phyloP scores from a whole-genome alignment of 73 alveolate genomes.

The Stentor roeselii region DNA sequence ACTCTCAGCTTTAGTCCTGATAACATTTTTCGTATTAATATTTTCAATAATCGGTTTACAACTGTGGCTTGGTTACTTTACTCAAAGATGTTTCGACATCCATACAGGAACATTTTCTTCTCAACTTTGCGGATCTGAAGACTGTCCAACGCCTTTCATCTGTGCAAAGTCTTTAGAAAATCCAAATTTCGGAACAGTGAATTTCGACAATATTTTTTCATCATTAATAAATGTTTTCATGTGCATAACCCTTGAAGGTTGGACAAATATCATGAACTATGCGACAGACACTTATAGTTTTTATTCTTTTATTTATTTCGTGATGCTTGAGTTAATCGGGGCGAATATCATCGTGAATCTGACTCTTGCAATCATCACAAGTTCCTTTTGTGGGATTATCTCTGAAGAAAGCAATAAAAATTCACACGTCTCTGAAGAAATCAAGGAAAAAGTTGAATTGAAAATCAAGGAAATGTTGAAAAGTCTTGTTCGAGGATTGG shows the following conservation, averaged over 20 bases:
- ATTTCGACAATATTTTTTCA: constrained; percentile 73
- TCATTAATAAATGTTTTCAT: constrained; percentile 73
- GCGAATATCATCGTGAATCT: constrained; percentile 81
- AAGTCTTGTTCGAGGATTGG: no score
- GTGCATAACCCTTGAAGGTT: constrained; percentile 86
- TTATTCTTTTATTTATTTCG: constrained; percentile 61
- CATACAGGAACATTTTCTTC: constrained; percentile 56
- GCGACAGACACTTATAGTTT: constrained; percentile 59
- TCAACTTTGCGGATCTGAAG: constrained; percentile 47
- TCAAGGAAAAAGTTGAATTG: background rate
- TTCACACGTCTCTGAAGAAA: background rate
- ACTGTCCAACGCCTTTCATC: constrained; percentile 53
- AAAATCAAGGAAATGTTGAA: no score
- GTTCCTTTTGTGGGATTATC: constrained; percentile 41
- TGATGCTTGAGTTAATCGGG: constrained; percentile 63
- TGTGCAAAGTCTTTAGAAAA: constrained; percentile 73
- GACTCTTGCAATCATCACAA: constrained; percentile 83
- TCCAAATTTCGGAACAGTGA: constrained; percentile 72
- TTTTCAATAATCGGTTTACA: constrained; percentile 91
- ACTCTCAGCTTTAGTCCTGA: constrained; percentile 67
- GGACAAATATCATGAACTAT: constrained; percentile 73
- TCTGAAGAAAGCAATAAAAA: background rate
- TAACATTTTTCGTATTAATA: constrained; percentile 73
- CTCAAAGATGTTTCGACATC: constrained; percentile 62
- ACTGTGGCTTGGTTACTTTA: constrained; percentile 71